Conservation (phyloP, 106 monocot genomes). For the Dioscorea alata region DNA sequence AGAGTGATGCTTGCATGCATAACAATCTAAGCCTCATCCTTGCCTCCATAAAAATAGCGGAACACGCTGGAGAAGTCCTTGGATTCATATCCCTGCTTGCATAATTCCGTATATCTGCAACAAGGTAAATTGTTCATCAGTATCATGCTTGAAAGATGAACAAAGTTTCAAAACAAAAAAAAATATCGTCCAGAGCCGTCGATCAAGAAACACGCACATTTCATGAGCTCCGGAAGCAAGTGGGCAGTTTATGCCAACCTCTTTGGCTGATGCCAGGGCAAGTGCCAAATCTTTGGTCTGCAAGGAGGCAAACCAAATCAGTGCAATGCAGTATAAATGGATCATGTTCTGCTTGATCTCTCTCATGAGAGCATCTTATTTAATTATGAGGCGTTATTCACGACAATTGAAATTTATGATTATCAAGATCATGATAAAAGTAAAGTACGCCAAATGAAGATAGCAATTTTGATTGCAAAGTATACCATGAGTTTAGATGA, state of each 20-base stretch:
- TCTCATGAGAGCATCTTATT: background rate
- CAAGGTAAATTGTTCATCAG: background rate
- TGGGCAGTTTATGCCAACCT: conserved; percentile 46
- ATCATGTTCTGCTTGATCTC: background rate
- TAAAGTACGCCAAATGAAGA: background rate
- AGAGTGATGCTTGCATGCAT: no score
- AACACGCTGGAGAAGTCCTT: conserved; percentile 93
- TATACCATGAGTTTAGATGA: conserved; percentile 92
- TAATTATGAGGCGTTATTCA: background rate
- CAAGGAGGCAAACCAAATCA: background rate
- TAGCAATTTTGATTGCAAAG: background rate
- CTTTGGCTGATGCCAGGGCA: conserved; percentile 55
- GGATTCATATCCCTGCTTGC: conserved; percentile 43
- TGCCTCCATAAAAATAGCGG: conserved; percentile 63
- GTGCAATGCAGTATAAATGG: background rate
- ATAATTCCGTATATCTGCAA: conserved; percentile 66
- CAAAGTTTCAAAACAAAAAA: background rate
- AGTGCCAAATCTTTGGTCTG: conserved; percentile 89
- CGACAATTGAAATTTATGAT: background rate
- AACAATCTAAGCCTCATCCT: conserved; percentile 36
- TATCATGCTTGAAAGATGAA: background rate
- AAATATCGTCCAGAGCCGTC: background rate
- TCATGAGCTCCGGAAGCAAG: conserved; percentile 47
- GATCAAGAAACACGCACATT: conserved; percentile 46
- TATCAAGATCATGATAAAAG: background rate